A percentile compares a stretch with the other conserved stretches of the same genome.
phyloP scores from a whole-genome alignment of 331 rosid species.

The Cydonia oblonga region DNA sequence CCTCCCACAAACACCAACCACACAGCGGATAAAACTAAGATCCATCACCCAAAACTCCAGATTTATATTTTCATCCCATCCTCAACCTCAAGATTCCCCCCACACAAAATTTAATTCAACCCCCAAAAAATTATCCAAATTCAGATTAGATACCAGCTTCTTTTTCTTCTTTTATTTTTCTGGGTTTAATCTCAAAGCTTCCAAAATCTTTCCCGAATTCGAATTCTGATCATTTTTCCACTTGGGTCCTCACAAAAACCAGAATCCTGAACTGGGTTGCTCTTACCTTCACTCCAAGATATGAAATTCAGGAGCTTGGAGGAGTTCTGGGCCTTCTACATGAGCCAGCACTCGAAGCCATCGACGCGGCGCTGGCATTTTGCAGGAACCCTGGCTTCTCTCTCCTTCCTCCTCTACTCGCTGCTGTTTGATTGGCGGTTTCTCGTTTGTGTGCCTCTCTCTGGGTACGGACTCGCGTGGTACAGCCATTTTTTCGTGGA shows the following conservation, averaged over 20 bases:
- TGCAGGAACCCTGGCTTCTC: conserved; percentile 47
- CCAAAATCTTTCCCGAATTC: background rate
- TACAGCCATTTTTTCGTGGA: conserved; percentile 92
- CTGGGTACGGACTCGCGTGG: conserved; percentile 93
- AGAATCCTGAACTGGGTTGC: conserved; percentile 6
- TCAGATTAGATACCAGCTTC: background rate
- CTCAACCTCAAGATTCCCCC: background rate
- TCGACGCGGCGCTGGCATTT: conserved; percentile 94
- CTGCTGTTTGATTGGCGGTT: conserved; percentile 71
- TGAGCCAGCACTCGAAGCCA: conserved; percentile 78
- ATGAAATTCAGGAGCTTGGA: conserved; percentile 91
- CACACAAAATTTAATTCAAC: background rate
- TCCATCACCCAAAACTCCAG: background rate
- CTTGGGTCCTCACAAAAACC: background rate
- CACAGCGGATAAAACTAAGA: background rate
- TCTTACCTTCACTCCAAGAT: background rate
- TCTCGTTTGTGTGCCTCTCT: conserved; percentile 58
- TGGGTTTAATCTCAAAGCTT: background rate
- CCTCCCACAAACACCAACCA: background rate
- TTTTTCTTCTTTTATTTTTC: background rate
- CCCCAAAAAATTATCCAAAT: background rate
- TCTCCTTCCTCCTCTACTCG: conserved; percentile 55
- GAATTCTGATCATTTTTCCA: background rate
- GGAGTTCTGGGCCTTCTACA: conserved; percentile 78
- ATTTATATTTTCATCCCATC: background rate